A percentile compares a stretch with the other conserved stretches of the same genome.
These are phyloP conservation scores for Claviceps sorghi DNA, from an alignment of 2,329 filamentous ascomycete species.

Conservation along the genomic window DNA sequence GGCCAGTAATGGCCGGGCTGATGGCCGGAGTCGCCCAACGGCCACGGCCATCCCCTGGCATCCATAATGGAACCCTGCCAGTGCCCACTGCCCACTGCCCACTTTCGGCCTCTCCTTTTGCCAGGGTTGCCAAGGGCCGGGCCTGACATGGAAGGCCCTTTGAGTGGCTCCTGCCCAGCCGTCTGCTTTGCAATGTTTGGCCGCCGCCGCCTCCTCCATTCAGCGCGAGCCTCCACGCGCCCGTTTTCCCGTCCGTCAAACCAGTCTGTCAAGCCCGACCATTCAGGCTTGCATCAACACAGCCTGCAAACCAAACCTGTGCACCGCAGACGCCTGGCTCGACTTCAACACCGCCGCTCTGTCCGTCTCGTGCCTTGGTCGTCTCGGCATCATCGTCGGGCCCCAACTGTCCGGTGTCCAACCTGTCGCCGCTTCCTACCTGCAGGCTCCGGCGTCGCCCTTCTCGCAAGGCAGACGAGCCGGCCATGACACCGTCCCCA, in stretches of 20 bases:
- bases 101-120: slow-evolving; percentile 6
- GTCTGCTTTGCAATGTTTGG: not conserved
- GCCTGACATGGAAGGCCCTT: not conserved
- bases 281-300: slow-evolving; percentile 1
- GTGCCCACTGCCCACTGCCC: not conserved
- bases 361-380: not conserved
- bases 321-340: not conserved
- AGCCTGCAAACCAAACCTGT: not conserved
- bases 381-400: not conserved
- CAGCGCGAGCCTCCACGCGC: slow-evolving; percentile 9
- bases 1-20: too few relatives aligned
- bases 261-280: not conserved
- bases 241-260: slow-evolving; percentile 1
- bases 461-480: slow-evolving; percentile 1
- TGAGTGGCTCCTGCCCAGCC: not conserved
- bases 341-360: not conserved
- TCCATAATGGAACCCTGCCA: too few relatives aligned
- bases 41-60: too few relatives aligned
- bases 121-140: not conserved
- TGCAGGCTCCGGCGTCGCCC: slow-evolving; percentile 6
- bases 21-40: too few relatives aligned
- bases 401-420: slow-evolving; percentile 3
- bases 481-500: slow-evolving; percentile 25
- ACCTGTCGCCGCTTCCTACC: slow-evolving; percentile 1
- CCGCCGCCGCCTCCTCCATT: slow-evolving; percentile 1